Evolutionary conservation across 805 yeast genomes (phyloP).

Genomic region (Jamesozyma jinghongensis): DNA sequence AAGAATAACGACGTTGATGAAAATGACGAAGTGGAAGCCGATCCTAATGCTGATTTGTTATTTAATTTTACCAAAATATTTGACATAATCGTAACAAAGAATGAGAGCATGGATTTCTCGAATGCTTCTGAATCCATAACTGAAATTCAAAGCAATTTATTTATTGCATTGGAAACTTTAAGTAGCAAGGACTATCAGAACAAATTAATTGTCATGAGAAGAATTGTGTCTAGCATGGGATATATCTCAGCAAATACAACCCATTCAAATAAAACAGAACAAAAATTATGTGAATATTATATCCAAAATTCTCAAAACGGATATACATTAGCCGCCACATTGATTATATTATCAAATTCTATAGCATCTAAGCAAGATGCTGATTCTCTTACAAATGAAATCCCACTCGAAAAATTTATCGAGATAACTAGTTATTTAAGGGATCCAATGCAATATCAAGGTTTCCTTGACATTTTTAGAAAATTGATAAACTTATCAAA

Average conservation of each 20-base stretch:
- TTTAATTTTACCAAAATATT: slow-evolving; percentile 13
- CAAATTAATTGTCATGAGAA: slow-evolving; percentile 27
- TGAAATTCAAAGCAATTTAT: slow-evolving; percentile 13
- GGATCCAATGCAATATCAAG: slow-evolving; percentile 30
- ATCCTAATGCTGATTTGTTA: slow-evolving; percentile 18
- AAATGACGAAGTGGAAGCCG: slow-evolving; percentile 14
- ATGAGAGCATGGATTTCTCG: slow-evolving; percentile 12
- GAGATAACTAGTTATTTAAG: slow-evolving; percentile 8
- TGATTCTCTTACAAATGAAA: slow-evolving; percentile 5
- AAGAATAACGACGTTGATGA: too few species aligned
- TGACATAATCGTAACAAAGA: slow-evolving; percentile 13
- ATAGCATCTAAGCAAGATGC: slow-evolving; percentile 17
- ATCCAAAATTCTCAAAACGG: slow-evolving; percentile 11
- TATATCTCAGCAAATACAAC: slow-evolving; percentile 21
- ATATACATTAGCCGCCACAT: slow-evolving; percentile 20
- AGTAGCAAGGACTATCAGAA: slow-evolving; percentile 16
- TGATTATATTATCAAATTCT: slow-evolving; percentile 23
- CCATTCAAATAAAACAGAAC: slow-evolving; percentile 16
- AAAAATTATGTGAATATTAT: slow-evolving; percentile 9
- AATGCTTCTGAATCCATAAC: slow-evolving; percentile 1
- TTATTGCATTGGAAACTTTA: slow-evolving; percentile 13
- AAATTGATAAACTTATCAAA: slow-evolving; percentile 21
- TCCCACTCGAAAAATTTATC: slow-evolving; percentile 13
- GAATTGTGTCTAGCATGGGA: slow-evolving; percentile 21
- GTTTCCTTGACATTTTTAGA: slow-evolving; percentile 22